A percentile compares a stretch with the other conserved stretches of the same genome.
Conservation (phyloP, 345 rosid species). For the Garcia nutans region DNA sequence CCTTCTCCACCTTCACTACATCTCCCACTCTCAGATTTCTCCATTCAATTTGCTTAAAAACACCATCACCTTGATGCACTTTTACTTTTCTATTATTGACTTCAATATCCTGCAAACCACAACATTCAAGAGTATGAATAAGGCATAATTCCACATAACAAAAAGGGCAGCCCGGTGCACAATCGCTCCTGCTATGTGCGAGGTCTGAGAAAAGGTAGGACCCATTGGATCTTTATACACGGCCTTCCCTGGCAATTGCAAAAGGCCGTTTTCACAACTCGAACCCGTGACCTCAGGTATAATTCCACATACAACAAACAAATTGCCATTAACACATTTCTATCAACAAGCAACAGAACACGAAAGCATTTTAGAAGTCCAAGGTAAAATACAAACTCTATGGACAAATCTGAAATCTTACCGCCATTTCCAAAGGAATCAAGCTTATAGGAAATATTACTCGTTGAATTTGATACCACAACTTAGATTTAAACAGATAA, state of each 20-base stretch:
- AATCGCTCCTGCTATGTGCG: too few relatives aligned
- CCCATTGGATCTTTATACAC: too few relatives aligned
- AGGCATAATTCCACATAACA: not conserved
- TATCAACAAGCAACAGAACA: not conserved
- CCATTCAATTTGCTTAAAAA: constrained; percentile 58
- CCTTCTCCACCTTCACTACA: constrained; percentile 77
- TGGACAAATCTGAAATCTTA: constrained; percentile 1
- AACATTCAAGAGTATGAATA: not conserved
- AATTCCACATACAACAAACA: not conserved
- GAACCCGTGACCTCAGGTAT: too few relatives aligned
- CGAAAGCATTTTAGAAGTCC: not conserved
- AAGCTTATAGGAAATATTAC: not conserved
- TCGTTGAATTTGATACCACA: not conserved
- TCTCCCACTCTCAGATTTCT: constrained; percentile 76
- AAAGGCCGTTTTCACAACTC: too few relatives aligned
- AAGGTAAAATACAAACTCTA: not conserved
- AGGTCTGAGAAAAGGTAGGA: too few relatives aligned
- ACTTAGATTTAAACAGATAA: not conserved
- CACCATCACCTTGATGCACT: constrained; percentile 55
- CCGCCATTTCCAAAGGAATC: not conserved
- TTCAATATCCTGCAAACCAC: constrained; percentile 63
- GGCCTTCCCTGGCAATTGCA: too few relatives aligned
- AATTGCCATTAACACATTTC: not conserved
- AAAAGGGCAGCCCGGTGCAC: too few relatives aligned
- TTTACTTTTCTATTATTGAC: constrained; percentile 76